phyloP scores from a whole-genome alignment of 2,329 filamentous ascomycete species.

The Clarireedia hainanense region DNA sequence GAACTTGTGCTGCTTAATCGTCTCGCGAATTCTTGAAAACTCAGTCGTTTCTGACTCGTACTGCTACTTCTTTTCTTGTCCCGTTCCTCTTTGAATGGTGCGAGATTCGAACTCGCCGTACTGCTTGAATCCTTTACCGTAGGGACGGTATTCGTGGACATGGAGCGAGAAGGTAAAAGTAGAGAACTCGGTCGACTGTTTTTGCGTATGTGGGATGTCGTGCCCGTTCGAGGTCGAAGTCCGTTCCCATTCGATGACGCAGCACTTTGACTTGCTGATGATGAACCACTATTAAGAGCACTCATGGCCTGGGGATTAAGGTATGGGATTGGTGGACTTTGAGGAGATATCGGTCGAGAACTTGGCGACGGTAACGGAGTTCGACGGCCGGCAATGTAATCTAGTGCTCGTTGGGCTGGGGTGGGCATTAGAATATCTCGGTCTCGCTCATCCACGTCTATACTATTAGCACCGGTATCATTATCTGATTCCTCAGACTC shows the following conservation, averaged over 20 bases:
- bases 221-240: slow-evolving; percentile 22
- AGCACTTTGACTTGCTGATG: slow-evolving; percentile 5
- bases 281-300: slow-evolving; percentile 20
- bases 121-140: slow-evolving; percentile 15
- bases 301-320: slow-evolving; percentile 26
- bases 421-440: slow-evolving; percentile 24
- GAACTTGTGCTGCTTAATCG: slow-evolving; percentile 50
- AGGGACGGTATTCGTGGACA: slow-evolving; percentile 20
- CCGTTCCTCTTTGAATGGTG: slow-evolving; percentile 13
- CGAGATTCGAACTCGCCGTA: slow-evolving; percentile 12
- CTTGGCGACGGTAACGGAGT: slow-evolving; percentile 11
- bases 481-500: slow-evolving; percentile 34
- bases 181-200: slow-evolving; percentile 23
- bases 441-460: slow-evolving; percentile 12
- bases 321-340: slow-evolving; percentile 22
- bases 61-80: slow-evolving; percentile 41
- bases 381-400: slow-evolving; percentile 28
- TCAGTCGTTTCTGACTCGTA: slow-evolving; percentile 49
- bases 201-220: slow-evolving; percentile 11
- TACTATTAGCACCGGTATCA: slow-evolving; percentile 31
- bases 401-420: slow-evolving; percentile 27
- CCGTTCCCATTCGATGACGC: slow-evolving; percentile 1
- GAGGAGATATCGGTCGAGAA: slow-evolving; percentile 19
- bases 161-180: slow-evolving; percentile 23
- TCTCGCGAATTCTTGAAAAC: slow-evolving; percentile 54